Conservation (phyloP, 2,329 filamentous ascomycete species). For the Epichloe typhina region DNA sequence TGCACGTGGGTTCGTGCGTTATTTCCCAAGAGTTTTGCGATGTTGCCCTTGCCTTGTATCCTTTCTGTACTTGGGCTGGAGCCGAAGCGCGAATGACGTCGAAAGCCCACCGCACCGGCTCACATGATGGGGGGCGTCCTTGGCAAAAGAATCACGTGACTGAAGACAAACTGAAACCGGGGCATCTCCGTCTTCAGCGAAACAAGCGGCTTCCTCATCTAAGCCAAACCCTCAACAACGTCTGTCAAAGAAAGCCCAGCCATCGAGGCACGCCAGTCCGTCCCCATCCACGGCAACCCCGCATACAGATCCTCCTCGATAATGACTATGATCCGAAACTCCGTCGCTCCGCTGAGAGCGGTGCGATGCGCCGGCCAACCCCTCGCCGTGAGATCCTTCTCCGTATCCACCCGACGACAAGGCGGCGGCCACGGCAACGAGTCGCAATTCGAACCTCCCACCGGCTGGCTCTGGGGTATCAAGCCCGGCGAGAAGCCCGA, state of each 20-base stretch:
- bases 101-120: not conserved
- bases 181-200: not conserved
- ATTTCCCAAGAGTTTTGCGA: not conserved
- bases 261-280: constrained; percentile 16
- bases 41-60: not conserved
- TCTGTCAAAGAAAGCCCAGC: constrained; percentile 6
- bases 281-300: constrained; percentile 11
- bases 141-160: constrained; percentile 1
- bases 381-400: constrained; percentile 26
- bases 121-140: not conserved
- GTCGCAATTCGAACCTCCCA: constrained; percentile 76
- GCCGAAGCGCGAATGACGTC: not conserved
- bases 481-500: constrained; percentile 92
- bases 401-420: constrained; percentile 28
- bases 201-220: not conserved
- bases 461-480: constrained; percentile 85
- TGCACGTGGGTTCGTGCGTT: not conserved
- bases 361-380: constrained; percentile 25
- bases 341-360: constrained; percentile 23
- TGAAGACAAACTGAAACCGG: not conserved
- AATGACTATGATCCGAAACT: constrained; percentile 25
- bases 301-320: not conserved
- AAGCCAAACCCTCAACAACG: not conserved
- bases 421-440: constrained; percentile 38
- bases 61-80: too few relatives aligned